A percentile compares a stretch with the other conserved stretches of the same genome.
phyloP scores from a whole-genome alignment of 2,329 filamentous ascomycete species.

The Dichotomopilus funicola region DNA sequence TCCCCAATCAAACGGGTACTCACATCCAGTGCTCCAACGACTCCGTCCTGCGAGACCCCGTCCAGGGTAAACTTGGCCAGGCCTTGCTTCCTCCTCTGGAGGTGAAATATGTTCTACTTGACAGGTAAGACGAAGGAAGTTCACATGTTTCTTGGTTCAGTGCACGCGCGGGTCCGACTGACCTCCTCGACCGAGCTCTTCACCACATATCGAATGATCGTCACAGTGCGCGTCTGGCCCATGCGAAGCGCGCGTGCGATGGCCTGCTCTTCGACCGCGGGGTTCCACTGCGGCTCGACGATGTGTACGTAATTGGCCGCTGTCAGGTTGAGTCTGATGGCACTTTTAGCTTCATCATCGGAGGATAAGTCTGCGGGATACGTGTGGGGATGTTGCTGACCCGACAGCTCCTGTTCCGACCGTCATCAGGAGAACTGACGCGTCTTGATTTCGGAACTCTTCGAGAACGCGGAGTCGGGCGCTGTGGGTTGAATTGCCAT shows the following conservation, averaged over 20 bases:
- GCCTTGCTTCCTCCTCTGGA: background rate
- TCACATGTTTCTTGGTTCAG: background rate
- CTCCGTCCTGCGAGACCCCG: background rate
- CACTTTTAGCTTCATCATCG: background rate
- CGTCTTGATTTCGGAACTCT: background rate
- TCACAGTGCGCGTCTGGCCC: background rate
- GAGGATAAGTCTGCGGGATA: background rate
- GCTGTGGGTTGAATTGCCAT: background rate
- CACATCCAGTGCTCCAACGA: conserved; percentile 1
- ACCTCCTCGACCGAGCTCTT: background rate
- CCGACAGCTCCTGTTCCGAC: background rate
- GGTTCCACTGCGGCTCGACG: background rate
- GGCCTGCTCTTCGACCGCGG: conserved; percentile 1
- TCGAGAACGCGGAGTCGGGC: background rate
- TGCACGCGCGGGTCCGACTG: background rate
- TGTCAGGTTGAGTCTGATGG: background rate
- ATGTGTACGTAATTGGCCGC: conserved; percentile 1
- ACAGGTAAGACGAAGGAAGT: background rate
- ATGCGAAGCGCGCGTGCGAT: background rate
- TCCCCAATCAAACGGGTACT: background rate
- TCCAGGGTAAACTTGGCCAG: conserved; percentile 2
- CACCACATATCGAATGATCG: conserved; percentile 1
- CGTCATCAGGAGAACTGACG: background rate
- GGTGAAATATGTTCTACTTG: background rate
- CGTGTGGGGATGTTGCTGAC: background rate